Conservation (phyloP, 345 rosid genomes). For the Sapria himalayana region DNA sequence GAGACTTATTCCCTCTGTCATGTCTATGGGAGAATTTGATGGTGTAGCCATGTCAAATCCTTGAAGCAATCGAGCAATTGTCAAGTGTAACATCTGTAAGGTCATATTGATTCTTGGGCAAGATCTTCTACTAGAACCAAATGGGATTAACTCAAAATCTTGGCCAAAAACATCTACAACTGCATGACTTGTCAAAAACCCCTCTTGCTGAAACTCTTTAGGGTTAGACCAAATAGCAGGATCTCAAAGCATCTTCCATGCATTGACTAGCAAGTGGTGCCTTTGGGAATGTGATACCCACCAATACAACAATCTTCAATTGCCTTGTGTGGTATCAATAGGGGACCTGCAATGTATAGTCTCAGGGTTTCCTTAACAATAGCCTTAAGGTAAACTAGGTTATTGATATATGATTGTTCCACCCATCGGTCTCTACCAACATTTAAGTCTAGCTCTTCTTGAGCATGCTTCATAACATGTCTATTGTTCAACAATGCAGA, state of each 20-base stretch:
- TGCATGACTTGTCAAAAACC: conserved; percentile 14
- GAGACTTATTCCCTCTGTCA: conserved; percentile 13
- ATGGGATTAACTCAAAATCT: conserved; percentile 16
- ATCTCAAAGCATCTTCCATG: conserved; percentile 18
- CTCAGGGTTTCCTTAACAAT: conserved; percentile 21
- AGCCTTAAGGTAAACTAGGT: conserved; percentile 16
- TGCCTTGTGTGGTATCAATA: conserved; percentile 12
- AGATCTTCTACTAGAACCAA: conserved; percentile 16
- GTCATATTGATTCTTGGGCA: conserved; percentile 19
- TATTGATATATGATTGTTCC: conserved; percentile 19
- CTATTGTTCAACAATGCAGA: conserved; percentile 20
- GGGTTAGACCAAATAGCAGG: conserved; percentile 14
- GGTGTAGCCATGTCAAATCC: conserved; percentile 14
- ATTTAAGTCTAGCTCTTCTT: conserved; percentile 16
- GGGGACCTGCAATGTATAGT: conserved; percentile 15
- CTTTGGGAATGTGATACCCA: conserved; percentile 14
- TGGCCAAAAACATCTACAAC: conserved; percentile 14
- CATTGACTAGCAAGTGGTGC: conserved; percentile 15
- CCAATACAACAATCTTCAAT: conserved; percentile 15
- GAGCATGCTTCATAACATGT: conserved; percentile 13
- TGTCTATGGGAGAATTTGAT: conserved; percentile 13
- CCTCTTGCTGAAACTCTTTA: conserved; percentile 12
- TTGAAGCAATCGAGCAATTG: conserved; percentile 18
- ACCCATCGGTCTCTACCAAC: conserved; percentile 16
- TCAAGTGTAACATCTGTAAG: conserved; percentile 13